phyloP scores from a whole-genome alignment of 495 filamentous ascomycete genomes.

The Oleoguttula mirabilis region DNA sequence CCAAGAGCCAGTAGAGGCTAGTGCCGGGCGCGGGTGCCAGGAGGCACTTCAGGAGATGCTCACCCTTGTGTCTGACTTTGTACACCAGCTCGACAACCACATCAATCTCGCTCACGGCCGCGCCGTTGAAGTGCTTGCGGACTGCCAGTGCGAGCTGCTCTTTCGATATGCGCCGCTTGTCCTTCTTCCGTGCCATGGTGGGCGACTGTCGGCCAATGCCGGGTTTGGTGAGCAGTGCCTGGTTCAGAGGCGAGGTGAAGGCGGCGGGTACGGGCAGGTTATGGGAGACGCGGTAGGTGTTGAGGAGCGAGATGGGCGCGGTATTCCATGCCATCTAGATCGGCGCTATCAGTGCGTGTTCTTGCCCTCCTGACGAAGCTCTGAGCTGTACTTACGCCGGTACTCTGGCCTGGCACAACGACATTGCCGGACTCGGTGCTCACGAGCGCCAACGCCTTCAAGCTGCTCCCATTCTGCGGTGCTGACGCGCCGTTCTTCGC shows the following conservation, averaged over 20 bases:
- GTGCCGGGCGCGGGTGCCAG: background rate
- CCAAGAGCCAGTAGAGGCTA: too few relatives aligned
- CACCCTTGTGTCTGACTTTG: slow-evolving; percentile 56
- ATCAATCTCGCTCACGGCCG: slow-evolving; percentile 75
- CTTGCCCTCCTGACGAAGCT: background rate
- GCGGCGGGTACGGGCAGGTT: slow-evolving; percentile 56
- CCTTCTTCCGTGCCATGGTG: slow-evolving; percentile 54
- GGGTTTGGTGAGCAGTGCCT: slow-evolving; percentile 54
- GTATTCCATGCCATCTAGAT: slow-evolving; percentile 63
- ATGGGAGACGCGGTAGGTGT: slow-evolving; percentile 70
- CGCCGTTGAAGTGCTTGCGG: slow-evolving; percentile 80
- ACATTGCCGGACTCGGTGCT: slow-evolving; percentile 13
- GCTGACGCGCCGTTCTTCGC: slow-evolving; percentile 10
- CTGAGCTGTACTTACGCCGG: slow-evolving; percentile 21
- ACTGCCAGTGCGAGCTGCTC: slow-evolving; percentile 71
- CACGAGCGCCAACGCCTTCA: slow-evolving; percentile 30
- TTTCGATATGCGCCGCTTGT: slow-evolving; percentile 55
- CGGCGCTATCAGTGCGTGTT: background rate
- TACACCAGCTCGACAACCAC: slow-evolving; percentile 80
- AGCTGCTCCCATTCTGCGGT: slow-evolving; percentile 21
- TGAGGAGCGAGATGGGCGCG: slow-evolving; percentile 58
- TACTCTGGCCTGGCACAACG: slow-evolving; percentile 9
- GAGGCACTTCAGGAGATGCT: slow-evolving; percentile 6
- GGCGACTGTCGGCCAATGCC: slow-evolving; percentile 61
- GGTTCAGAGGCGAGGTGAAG: slow-evolving; percentile 59